Conservation (phyloP, 352 stramenopile genomes). For the Achlya hypogyna region DNA sequence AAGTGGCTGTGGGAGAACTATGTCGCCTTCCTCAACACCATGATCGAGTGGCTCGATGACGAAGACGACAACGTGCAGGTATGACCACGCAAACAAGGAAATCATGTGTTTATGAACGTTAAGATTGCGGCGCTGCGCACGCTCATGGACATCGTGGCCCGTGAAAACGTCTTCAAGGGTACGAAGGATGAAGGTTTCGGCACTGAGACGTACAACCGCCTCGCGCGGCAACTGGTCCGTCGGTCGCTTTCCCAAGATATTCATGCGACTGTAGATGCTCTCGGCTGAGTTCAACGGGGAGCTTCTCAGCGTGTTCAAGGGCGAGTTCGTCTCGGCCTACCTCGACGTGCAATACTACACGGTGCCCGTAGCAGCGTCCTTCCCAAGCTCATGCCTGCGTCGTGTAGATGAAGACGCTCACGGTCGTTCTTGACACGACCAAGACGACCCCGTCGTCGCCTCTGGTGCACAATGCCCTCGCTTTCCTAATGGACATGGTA, state of each 20-base stretch:
- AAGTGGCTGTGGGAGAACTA: slow-evolving; percentile 82
- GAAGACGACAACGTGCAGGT: slow-evolving; percentile 56
- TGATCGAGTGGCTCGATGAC: slow-evolving; percentile 62
- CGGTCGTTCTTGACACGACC: slow-evolving; percentile 40
- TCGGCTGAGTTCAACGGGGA: slow-evolving; percentile 72
- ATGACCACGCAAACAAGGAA: too few relatives aligned
- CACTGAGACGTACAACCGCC: slow-evolving; percentile 74
- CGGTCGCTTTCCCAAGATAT: neutral
- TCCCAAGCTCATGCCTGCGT: neutral
- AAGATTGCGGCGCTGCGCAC: slow-evolving; percentile 66
- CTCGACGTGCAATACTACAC: slow-evolving; percentile 84
- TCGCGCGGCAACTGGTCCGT: slow-evolving; percentile 56
- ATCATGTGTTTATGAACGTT: neutral
- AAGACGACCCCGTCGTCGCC: slow-evolving; percentile 27
- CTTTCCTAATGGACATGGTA: slow-evolving; percentile 30
- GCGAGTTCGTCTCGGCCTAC: slow-evolving; percentile 76
- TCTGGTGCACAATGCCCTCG: slow-evolving; percentile 28
- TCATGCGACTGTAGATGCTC: slow-evolving; percentile 21
- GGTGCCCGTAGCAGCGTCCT: slow-evolving; percentile 22
- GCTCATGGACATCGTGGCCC: slow-evolving; percentile 82
- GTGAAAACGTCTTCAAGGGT: slow-evolving; percentile 45
- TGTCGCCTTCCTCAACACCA: slow-evolving; percentile 67
- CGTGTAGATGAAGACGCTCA: slow-evolving; percentile 48
- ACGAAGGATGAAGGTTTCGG: slow-evolving; percentile 36
- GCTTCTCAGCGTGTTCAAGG: slow-evolving; percentile 74